These are phyloP conservation scores for Herpetospermum pedunculosum DNA, from an alignment of 306 rosid genomes.

Conservation along the genomic window DNA sequence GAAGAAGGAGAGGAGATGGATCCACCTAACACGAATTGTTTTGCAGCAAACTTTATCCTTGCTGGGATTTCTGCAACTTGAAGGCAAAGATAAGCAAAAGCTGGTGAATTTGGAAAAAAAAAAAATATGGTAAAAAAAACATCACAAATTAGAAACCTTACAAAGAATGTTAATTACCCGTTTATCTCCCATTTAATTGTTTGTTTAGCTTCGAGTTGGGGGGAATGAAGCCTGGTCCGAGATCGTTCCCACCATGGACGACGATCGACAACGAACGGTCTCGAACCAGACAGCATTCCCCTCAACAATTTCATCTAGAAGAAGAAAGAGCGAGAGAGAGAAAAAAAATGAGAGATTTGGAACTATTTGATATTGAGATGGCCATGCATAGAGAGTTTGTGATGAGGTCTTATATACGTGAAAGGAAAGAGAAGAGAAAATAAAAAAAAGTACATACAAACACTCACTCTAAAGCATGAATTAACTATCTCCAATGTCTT, in stretches of 20 bases:
- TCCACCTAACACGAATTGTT: not conserved
- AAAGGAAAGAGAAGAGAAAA: slow-evolving; percentile 14
- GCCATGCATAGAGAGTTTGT: slow-evolving; percentile 62
- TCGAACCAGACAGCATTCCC: slow-evolving; percentile 98
- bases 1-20: not conserved
- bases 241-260: slow-evolving; percentile 23
- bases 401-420: slow-evolving; percentile 58
- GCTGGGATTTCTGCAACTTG: slow-evolving; percentile 3
- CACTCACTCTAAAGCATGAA: slow-evolving; percentile 3
- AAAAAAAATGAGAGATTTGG: not conserved
- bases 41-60: not conserved
- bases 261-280: slow-evolving; percentile 26
- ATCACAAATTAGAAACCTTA: not conserved
- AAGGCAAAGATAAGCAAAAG: not conserved
- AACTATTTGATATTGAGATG: slow-evolving; percentile 2
- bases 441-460: slow-evolving; percentile 21
- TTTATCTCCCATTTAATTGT: not conserved
- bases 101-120: not conserved
- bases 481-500: not conserved
- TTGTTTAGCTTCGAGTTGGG: slow-evolving; percentile 27
- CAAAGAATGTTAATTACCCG: no score
- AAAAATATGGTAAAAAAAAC: not conserved
- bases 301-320: slow-evolving; percentile 39
- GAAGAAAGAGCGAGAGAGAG: slow-evolving; percentile 15
- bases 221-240: slow-evolving; percentile 99